Evolutionary conservation across 164 flowering plant species (phyloP), one percentile per base, ranked within the genome.

Genomic region (Magnolia sinica): DNA sequence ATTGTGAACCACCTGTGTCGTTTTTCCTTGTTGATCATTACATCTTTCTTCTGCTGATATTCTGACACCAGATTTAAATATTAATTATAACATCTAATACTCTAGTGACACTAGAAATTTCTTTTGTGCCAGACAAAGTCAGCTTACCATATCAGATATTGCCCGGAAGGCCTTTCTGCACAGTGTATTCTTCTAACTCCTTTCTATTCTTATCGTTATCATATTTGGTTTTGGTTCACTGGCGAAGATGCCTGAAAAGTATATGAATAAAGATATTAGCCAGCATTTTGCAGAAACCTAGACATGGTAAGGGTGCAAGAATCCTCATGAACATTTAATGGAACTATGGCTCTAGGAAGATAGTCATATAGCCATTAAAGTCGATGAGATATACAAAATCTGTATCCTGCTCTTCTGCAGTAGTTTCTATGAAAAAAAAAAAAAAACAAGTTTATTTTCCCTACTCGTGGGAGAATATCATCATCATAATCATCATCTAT

Each of bases 81-180:
- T 2, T 68, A 4, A 16, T 37, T 64, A 19, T 64, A 5, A 11
- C 7, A 7, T 63, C 55, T 20, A 69, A 70, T 65, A 4, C 20
- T 52, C 59, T 20, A 23, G 22, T 77, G 71, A 72, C 64, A 70
- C 50, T 23, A 3, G 18, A 22, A 59, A 64, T 74, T 70, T 72
- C 50, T 49, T 77, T 70, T 61, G 37, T 87, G 55, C 79, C 93
- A 93, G 99, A 63, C 91, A 90, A 51, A 89, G 85, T 71, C 85
- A 79, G 70, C 84, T 84, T 73, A 81, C 84, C 4, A 79, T 81
- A 31, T 72, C 86, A 50, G 86, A 84, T 77, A 84, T 84, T 77
- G 98, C 99, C 59, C 83, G 99, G 84, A 95, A 90, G 88, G 99
- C 99, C 64, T 93, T 95, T 86, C 95, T 95, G 64, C 88, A 91